These are phyloP conservation scores for Jacaranda copaia DNA, from an alignment of 257 asterid genomes.

Conservation along the genomic window DNA sequence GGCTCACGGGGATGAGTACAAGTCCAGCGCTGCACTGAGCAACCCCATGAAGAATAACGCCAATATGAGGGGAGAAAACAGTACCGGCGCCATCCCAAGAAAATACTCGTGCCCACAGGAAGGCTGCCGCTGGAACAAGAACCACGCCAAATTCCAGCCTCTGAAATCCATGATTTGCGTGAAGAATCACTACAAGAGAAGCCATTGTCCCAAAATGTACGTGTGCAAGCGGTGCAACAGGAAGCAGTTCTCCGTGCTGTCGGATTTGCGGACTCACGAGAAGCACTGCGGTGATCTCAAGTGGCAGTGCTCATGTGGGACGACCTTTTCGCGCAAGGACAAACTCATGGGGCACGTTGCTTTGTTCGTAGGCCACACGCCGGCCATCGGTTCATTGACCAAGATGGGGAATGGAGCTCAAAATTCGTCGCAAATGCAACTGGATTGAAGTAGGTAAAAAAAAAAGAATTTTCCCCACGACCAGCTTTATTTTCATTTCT, in stretches of 20 bases:
- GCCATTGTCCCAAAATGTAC: slow-evolving; percentile 90
- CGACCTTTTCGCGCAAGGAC: slow-evolving; percentile 81
- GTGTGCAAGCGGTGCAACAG: slow-evolving; percentile 68
- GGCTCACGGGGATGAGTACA: slow-evolving; percentile 87
- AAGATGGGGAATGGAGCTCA: slow-evolving; percentile 41
- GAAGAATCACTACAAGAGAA: slow-evolving; percentile 83
- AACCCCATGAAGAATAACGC: slow-evolving; percentile 51
- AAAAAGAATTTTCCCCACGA: neutral
- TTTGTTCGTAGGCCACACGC: slow-evolving; percentile 72
- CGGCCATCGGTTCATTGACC: slow-evolving; percentile 41
- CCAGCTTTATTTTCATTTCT: no score
- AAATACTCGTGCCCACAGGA: slow-evolving; percentile 87
- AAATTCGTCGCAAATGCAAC: neutral
- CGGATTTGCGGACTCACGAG: slow-evolving; percentile 81
- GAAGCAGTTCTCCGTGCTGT: slow-evolving; percentile 76
- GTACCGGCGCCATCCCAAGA: slow-evolving; percentile 13
- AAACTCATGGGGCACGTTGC: slow-evolving; percentile 80
- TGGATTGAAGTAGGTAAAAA: slow-evolving; percentile 11
- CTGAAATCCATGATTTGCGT: slow-evolving; percentile 82
- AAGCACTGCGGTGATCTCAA: slow-evolving; percentile 85
- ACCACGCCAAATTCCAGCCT: slow-evolving; percentile 73
- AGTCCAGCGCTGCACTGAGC: slow-evolving; percentile 72
- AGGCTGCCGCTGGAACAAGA: slow-evolving; percentile 81
- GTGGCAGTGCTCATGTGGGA: slow-evolving; percentile 86
- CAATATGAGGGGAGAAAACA: slow-evolving; percentile 4